Base-by-base conservation (phyloP, 2,329 filamentous ascomycete species). In the Aureobasidium sp. region DNA sequence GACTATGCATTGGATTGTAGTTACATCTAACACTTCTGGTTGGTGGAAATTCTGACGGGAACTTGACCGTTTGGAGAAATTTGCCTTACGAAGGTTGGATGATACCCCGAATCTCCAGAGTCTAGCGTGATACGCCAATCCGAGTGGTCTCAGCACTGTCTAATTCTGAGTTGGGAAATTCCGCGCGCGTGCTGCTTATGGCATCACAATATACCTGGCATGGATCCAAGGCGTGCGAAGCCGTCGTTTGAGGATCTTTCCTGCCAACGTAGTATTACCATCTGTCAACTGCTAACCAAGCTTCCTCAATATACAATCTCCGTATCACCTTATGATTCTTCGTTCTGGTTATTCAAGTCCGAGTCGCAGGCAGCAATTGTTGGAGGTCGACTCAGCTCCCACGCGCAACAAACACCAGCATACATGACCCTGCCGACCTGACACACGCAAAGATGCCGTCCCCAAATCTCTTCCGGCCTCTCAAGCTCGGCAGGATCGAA, bases 401-500 rank as follows among this genome's bases (percentile, higher is more conserved):
- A 20, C 37, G 20, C 25, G 15, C 20, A 31, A 41, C 37, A 2
- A 42, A 31, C 20, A 20, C 17, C 36, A 42, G 27, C 51, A 41
- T 37, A 8, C 36, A 29, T 22, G 37, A 22, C 2, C n/a, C 37
- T 12, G 9, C 25, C 20, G 5, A 41, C 34, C 22, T 25, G 12
- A 20, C 7, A 8, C 15, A 17, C 25, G 25, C 51, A 29, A 55
- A 37, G 5, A 55, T 55, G 51, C 31, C 51, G n/a, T 55, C 36
- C 25, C 65, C 55, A 29, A 69, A 67, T 51, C 70, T 78, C 42
- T 77, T 77, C 63, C 62, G 73, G 61, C 77, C 79, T 17, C 64
- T 82, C 37, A 65, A 68, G 15, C 67, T 81, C 20, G 80, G 80
- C 31, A 65, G 66, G n/a, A 64, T 74, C 64, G 65, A 71, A 12